These are phyloP conservation scores for Periconia sp. DNA, from an alignment of 2,329 filamentous ascomycete species.

Conservation along the genomic window DNA sequence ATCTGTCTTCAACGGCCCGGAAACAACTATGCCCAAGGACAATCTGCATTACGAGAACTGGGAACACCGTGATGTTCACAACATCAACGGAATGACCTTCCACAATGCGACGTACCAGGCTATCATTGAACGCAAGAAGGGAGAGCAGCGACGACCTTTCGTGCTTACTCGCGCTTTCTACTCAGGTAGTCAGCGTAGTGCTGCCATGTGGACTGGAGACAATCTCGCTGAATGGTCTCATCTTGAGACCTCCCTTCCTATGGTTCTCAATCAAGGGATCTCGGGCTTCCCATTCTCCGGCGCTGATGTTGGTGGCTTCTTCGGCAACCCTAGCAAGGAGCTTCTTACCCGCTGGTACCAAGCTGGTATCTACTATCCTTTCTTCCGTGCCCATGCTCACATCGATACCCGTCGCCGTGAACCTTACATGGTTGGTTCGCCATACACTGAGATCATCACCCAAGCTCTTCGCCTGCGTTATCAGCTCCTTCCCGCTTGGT, in stretches of 20 bases:
- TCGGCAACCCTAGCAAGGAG: slow-evolving; percentile 93
- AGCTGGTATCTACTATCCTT: slow-evolving; percentile 94
- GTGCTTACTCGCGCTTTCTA: slow-evolving; percentile 93
- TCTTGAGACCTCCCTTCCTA: slow-evolving; percentile 85
- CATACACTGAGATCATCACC: slow-evolving; percentile 84
- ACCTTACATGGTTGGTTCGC: slow-evolving; percentile 85
- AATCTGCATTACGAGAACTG: slow-evolving; percentile 89
- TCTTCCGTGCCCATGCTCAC: slow-evolving; percentile 96
- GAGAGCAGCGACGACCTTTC: slow-evolving; percentile 85
- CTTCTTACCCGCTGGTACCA: slow-evolving; percentile 96
- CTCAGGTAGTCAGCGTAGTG: slow-evolving; percentile 84
- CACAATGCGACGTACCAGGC: slow-evolving; percentile 93
- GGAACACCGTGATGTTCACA: slow-evolving; percentile 97
- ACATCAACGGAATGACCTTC: slow-evolving; percentile 93
- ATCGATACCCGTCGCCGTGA: slow-evolving; percentile 95
- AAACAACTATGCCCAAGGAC: slow-evolving; percentile 99
- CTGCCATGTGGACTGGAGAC: slow-evolving; percentile 99
- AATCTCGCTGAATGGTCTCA: slow-evolving; percentile 95
- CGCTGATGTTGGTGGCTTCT: slow-evolving; percentile 97
- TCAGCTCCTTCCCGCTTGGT: slow-evolving; percentile 89
- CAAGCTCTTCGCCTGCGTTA: slow-evolving; percentile 89
- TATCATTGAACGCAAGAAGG: slow-evolving; percentile 82
- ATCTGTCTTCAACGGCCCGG: slow-evolving; percentile 97
- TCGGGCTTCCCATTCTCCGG: slow-evolving; percentile 92
- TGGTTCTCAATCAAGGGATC: slow-evolving; percentile 92